Evolutionary conservation across 2,329 filamentous ascomycete species (phyloP), one percentile per base, ranked within the genome.

Genomic region (Juglanconis juglandina): DNA sequence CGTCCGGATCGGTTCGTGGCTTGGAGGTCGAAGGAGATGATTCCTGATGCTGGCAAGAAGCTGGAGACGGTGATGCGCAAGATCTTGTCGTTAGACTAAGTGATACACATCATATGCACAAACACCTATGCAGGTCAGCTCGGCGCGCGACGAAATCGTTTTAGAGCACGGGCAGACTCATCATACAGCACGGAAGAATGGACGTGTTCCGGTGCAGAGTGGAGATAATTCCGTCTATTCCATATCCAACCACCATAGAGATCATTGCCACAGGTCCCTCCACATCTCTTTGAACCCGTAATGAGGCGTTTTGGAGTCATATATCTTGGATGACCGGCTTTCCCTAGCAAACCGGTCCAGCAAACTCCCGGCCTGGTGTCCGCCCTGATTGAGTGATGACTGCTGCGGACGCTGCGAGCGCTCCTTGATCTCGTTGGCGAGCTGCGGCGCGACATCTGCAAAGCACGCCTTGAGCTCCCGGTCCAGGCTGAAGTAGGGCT

Each of bases 221-320:
- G 48, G 34, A 41, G 30, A 37, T 37, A 30, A 32, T 8, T 13
- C 4, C 3, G 17, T 54, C 24, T 39, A 10, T 58, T 24, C 14
- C 5, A 37, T 48, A 32, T 14, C 30, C 13, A 44, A 4, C 2
- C 30, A 34, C 56, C 34, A 50, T 10, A 46, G 46, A n/a, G 52
- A 59, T 33, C 60, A 37, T 32, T 70, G 71, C 76, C 76, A 96
- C 10, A 96, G 70, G 74, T 98, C 94, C 68, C 84, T 85, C 92
- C 92, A 97, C 76, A 96, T 90, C 72, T 98, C 87, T 71, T 84
- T 90, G 64, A 97, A 86, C 6, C 95, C 94, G 75, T 97, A 98
- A 58, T 89, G 85, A 57, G 88, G 86, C 59, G 83, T 82, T 63
- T 83, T 83, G 61, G 90, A 90, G 68, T 97, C 93, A 68, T 91